These are phyloP conservation scores for Vachellia pachyceras DNA, from an alignment of 306 rosid genomes.

Conservation along the genomic window DNA sequence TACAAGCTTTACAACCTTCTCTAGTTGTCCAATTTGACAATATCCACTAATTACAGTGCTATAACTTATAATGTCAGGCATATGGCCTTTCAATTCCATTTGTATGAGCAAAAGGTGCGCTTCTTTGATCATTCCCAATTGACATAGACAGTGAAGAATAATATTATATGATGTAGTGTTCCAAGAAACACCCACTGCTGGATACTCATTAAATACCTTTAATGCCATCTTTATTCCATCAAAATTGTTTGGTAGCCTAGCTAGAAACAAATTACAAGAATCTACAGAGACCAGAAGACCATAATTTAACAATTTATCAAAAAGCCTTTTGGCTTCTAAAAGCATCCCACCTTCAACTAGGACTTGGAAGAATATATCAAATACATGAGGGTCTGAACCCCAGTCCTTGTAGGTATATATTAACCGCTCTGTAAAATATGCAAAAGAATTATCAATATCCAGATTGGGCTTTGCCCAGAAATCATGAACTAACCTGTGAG, in stretches of 20 bases:
- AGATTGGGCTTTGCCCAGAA: constrained; percentile 1
- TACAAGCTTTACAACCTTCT: constrained; percentile 69
- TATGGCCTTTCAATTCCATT: constrained; percentile 67
- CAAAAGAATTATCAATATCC: neutral
- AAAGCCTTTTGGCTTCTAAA: constrained; percentile 62
- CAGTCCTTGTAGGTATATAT: constrained; percentile 4
- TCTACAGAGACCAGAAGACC: constrained; percentile 70
- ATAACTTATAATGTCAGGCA: constrained; percentile 83
- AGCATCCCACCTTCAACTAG: constrained; percentile 72
- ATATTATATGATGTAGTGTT: constrained; percentile 68
- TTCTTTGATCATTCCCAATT: constrained; percentile 68
- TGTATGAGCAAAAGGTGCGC: constrained; percentile 72
- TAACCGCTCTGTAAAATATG: neutral
- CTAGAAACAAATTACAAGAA: constrained; percentile 78
- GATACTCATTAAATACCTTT: constrained; percentile 64
- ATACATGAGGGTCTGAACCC: constrained; percentile 66
- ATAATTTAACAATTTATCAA: constrained; percentile 64
- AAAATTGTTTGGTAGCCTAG: constrained; percentile 50
- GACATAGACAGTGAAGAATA: constrained; percentile 69
- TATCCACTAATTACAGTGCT: constrained; percentile 72
- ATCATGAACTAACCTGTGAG: neutral
- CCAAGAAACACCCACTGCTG: constrained; percentile 73
- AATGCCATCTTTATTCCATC: constrained; percentile 55
- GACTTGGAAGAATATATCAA: constrained; percentile 76
- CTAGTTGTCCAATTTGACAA: constrained; percentile 62